Evolutionary conservation across 441 rosid genomes (phyloP).

Genomic region (Eugenia klotzschiana): DNA sequence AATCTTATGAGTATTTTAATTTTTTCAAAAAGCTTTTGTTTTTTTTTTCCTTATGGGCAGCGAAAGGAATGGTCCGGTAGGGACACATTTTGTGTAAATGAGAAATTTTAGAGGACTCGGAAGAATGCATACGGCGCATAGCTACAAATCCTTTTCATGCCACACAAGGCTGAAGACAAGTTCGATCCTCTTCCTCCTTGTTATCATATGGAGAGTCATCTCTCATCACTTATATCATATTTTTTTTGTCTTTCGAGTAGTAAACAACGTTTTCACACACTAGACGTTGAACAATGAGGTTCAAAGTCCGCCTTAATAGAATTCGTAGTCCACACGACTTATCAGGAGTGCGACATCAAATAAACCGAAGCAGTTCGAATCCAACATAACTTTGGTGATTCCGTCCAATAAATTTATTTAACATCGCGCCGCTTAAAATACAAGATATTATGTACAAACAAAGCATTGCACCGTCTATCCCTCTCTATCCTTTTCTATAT

Average conservation of each 20-base stretch:
- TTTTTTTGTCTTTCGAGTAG: neutral
- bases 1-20: no score
- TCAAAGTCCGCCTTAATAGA: neutral
- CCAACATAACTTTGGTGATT: neutral
- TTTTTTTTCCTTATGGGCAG: no score
- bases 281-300: neutral
- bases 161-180: neutral
- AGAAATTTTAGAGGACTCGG: no score
- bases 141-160: neutral
- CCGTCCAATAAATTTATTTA: neutral
- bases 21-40: no score
- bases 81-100: no score
- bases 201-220: neutral
- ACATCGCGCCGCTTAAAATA: neutral
- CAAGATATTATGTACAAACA: neutral
- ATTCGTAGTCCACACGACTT: accelerated
- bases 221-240: neutral
- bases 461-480: neutral
- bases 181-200: neutral
- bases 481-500: neutral
- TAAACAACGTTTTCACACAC: neutral
- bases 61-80: no score
- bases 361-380: neutral
- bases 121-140: neutral
- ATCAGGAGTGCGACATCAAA: neutral